Percentiles rank a stretch among this genome's conserved stretches.
Conservation (phyloP, 1,284 basidiomycete species). For the Sporisorium exsertum region DNA sequence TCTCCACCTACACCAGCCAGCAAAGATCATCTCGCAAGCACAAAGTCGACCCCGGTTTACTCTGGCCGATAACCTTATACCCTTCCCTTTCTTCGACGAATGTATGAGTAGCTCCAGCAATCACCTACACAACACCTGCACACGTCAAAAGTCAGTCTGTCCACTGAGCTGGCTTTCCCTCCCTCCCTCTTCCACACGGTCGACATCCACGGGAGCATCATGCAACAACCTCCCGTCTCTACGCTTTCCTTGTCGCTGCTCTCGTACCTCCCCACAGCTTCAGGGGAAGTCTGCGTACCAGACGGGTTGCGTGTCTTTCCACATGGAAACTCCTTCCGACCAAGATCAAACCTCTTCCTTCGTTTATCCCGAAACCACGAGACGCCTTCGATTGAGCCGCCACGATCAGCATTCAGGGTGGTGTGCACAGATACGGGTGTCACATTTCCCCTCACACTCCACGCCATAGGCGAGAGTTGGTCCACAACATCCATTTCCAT, state of each 20-base stretch:
- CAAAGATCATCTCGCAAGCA: background rate
- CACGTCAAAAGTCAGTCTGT: too few species aligned
- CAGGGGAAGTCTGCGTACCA: background rate
- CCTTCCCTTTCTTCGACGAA: background rate
- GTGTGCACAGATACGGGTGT: slow-evolving; percentile 57
- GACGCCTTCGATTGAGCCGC: slow-evolving; percentile 53
- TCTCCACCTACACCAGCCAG: slow-evolving; percentile 1
- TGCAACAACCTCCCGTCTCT: background rate
- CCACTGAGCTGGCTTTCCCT: background rate
- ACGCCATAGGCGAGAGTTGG: too few species aligned
- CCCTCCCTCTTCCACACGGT: slow-evolving; percentile 1
- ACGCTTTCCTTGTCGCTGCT: slow-evolving; percentile 11
- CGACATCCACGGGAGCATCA: slow-evolving; percentile 11
- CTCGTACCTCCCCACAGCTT: slow-evolving; percentile 5
- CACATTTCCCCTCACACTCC: slow-evolving; percentile 30
- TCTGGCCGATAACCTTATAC: slow-evolving; percentile 11
- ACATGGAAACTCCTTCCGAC: background rate
- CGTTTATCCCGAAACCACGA: slow-evolving; percentile 1
- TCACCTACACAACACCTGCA: background rate
- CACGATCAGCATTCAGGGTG: slow-evolving; percentile 44
- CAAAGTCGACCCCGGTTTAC: background rate
- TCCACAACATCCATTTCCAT: too few species aligned
- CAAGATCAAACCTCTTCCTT: slow-evolving; percentile 15
- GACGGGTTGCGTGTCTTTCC: slow-evolving; percentile 6
- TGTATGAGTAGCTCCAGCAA: background rate